phyloP scores from a whole-genome alignment of 2,329 filamentous ascomycete genomes.

The Botrytis byssoidea region DNA sequence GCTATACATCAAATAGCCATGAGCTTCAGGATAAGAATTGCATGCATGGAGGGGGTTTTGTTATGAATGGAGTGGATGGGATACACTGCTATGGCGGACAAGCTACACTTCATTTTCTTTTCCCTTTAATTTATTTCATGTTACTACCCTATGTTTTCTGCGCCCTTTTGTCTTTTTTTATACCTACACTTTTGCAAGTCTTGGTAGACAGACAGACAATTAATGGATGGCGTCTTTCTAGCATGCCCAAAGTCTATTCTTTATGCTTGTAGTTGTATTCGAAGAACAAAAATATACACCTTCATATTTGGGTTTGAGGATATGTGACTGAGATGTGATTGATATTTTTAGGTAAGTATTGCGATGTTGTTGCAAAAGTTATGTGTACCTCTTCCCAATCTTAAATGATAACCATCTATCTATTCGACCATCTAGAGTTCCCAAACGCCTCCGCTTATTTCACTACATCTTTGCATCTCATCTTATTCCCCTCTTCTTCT shows the following conservation, averaged over 20 bases:
- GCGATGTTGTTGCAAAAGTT: neutral
- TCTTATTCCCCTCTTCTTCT: neutral
- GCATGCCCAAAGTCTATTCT: neutral
- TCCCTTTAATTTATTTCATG: constrained; percentile 1
- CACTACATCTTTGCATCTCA: neutral
- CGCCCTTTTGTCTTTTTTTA: constrained; percentile 9
- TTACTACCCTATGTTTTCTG: constrained; percentile 15
- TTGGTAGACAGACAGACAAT: neutral
- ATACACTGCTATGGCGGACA: constrained; percentile 13
- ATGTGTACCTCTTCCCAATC: neutral
- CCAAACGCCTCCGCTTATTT: neutral
- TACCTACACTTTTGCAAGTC: constrained; percentile 6
- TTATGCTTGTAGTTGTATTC: neutral
- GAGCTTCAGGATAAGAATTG: constrained; percentile 20
- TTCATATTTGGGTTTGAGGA: neutral
- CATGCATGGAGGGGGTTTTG: constrained; percentile 10
- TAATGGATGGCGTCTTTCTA: neutral
- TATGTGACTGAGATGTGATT: neutral
- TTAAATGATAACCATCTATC: neutral
- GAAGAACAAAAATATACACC: constrained; percentile 5
- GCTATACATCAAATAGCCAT: constrained; percentile 15
- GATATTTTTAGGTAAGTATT: neutral
- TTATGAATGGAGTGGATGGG: neutral
- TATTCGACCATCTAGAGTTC: constrained; percentile 3
- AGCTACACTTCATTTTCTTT: constrained; percentile 4